These are phyloP conservation scores for Annona cherimola DNA, from an alignment of 164 flowering plant genomes.

Conservation along the genomic window DNA sequence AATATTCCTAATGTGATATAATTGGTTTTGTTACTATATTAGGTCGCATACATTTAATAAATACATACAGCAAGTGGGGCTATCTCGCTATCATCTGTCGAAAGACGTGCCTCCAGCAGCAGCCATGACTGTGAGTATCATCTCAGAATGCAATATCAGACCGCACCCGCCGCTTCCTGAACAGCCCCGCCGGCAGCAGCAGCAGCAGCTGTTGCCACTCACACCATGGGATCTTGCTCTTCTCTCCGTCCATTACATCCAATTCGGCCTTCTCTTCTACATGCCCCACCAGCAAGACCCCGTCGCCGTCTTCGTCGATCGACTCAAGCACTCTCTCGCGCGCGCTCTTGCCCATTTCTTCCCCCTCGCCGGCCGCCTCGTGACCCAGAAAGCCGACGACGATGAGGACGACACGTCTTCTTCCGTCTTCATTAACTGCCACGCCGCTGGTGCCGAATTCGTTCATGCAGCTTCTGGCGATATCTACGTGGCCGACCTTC, in stretches of 20 bases:
- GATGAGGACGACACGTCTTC: conserved; percentile 36
- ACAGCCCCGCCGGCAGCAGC: not conserved
- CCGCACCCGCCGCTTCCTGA: not conserved
- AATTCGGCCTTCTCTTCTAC: conserved; percentile 28
- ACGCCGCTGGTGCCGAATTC: conserved; percentile 45
- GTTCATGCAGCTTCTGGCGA: conserved; percentile 35
- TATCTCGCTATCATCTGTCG: no score
- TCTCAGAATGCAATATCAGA: not conserved
- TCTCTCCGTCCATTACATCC: conserved; percentile 18
- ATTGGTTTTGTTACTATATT: no score
- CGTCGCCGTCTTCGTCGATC: not conserved
- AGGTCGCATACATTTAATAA: no score
- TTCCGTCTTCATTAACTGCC: conserved; percentile 37
- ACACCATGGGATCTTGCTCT: conserved; percentile 31
- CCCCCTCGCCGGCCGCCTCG: conserved; percentile 37
- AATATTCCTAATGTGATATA: no score
- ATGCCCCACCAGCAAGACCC: conserved; percentile 8
- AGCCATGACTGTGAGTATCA: no score
- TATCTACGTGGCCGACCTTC: conserved; percentile 27
- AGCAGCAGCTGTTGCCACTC: conserved; percentile 10
- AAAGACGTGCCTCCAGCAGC: no score
- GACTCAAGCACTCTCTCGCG: conserved; percentile 44
- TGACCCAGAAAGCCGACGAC: conserved; percentile 5
- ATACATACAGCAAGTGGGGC: no score
- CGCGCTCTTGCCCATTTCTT: conserved; percentile 41